Evolutionary conservation across 139 green algal genomes (phyloP).

Genomic region (Asterochloris erici): DNA sequence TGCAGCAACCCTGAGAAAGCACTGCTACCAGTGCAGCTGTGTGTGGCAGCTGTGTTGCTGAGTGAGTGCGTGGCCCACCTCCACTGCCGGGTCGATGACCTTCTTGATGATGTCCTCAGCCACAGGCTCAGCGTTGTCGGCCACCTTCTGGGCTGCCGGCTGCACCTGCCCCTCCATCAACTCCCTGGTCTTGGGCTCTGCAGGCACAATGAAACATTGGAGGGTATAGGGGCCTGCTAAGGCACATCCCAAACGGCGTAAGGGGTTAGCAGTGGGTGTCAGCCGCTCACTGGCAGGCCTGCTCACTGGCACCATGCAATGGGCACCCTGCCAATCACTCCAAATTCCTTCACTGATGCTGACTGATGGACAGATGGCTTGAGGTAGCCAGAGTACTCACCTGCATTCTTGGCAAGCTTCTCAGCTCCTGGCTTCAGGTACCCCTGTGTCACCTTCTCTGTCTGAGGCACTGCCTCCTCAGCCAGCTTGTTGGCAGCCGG

Average conservation of each 20-base stretch:
- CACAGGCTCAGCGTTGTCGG: conserved; percentile 15
- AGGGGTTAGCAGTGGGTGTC: too few species aligned
- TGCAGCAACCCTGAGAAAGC: too few species aligned
- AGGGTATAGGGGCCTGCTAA: not conserved
- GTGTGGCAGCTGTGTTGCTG: not conserved
- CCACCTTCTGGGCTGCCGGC: conserved; percentile 10
- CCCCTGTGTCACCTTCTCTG: conserved; percentile 8
- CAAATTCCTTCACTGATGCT: too few species aligned
- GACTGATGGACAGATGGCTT: not conserved
- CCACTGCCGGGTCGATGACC: conserved; percentile 1
- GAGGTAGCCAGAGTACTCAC: not conserved
- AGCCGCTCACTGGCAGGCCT: too few species aligned
- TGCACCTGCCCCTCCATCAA: conserved; percentile 4
- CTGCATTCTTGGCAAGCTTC: conserved; percentile 13
- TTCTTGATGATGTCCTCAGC: conserved; percentile 14
- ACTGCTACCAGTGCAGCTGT: too few species aligned
- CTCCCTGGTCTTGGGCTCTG: conserved; percentile 10
- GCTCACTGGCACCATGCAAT: too few species aligned
- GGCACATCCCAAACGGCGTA: too few species aligned
- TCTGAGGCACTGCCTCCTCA: conserved; percentile 6
- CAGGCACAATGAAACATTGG: not conserved
- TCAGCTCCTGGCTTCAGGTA: conserved; percentile 13
- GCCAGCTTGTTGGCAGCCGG: conserved; percentile 15
- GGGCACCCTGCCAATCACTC: too few species aligned
- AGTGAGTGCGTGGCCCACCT: not conserved